Evolutionary conservation across 495 filamentous ascomycete species (phyloP).

Genomic region (Talaromyces nanjingensis): DNA sequence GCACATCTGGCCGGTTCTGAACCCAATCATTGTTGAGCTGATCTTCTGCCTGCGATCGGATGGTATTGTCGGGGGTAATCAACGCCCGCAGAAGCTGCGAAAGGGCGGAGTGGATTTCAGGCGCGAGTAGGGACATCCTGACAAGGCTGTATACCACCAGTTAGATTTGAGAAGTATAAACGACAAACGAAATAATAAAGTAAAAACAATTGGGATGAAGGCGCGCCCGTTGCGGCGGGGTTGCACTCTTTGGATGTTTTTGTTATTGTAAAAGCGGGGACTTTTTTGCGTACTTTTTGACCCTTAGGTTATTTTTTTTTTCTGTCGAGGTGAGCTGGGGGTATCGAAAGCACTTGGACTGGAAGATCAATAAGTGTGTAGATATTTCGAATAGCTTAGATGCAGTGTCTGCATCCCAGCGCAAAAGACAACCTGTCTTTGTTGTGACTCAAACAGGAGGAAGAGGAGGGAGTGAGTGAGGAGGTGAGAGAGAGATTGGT

Average conservation of each 20-base stretch:
- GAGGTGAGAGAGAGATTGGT: not conserved
- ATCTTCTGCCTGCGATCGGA: conserved; percentile 81
- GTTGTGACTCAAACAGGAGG: conserved; percentile 3
- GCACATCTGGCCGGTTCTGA: conserved; percentile 65
- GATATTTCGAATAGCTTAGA: conserved; percentile 2
- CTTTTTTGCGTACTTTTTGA: conserved; percentile 6
- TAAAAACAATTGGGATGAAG: not conserved
- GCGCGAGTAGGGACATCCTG: conserved; percentile 78
- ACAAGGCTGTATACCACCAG: conserved; percentile 6
- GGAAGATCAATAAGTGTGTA: not conserved
- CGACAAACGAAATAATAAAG: not conserved
- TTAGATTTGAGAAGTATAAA: not conserved
- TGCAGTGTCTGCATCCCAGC: conserved; percentile 10
- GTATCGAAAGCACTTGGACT: not conserved
- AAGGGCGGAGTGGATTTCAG: conserved; percentile 75
- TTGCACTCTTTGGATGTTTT: conserved; percentile 6
- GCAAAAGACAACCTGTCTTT: conserved; percentile 8
- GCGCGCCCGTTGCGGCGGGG: not conserved
- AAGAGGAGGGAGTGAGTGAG: not conserved
- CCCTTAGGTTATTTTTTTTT: not conserved
- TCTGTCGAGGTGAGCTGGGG: not conserved
- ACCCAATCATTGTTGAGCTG: conserved; percentile 88
- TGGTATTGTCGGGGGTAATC: conserved; percentile 80
- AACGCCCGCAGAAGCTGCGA: conserved; percentile 77
- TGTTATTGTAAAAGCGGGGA: conserved; percentile 9